A percentile compares a stretch with the other conserved stretches of the same genome.
Evolutionary conservation across 2,329 filamentous ascomycete genomes (phyloP).

Genomic region (Trichoderma brevicompactum): DNA sequence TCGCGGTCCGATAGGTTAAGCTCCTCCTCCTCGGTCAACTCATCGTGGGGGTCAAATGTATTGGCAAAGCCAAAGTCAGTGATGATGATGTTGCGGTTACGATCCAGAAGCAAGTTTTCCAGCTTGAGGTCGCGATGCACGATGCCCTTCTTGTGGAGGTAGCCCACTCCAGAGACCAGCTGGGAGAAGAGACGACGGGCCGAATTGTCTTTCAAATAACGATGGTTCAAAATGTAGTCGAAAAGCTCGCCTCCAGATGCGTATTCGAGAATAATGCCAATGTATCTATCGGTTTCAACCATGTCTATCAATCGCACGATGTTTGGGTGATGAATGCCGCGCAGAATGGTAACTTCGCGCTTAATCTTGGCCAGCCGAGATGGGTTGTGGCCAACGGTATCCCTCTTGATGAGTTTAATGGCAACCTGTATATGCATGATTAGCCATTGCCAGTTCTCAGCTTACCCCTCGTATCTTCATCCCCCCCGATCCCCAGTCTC

Average conservation of each 20-base stretch:
- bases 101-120: constrained; percentile 91
- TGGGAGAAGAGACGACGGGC: constrained; percentile 93
- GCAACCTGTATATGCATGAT: constrained; percentile 66
- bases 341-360: constrained; percentile 90
- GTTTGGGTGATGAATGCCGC: constrained; percentile 88
- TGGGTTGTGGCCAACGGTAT: constrained; percentile 85
- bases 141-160: constrained; percentile 97
- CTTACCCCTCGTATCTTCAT: too few relatives aligned
- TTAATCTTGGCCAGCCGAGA: constrained; percentile 94
- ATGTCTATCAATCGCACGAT: constrained; percentile 97
- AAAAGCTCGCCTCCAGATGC: constrained; percentile 97
- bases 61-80: constrained; percentile 99
- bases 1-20: constrained; percentile 84
- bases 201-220: constrained; percentile 92
- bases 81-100: constrained; percentile 98
- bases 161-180: constrained; percentile 93
- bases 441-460: background rate
- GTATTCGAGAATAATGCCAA: constrained; percentile 98
- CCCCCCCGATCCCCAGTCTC: background rate
- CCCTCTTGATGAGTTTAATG: constrained; percentile 95
- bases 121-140: constrained; percentile 96
- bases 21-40: constrained; percentile 88
- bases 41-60: constrained; percentile 88
- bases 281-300: constrained; percentile 96
- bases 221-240: constrained; percentile 96